phyloP scores from a whole-genome alignment of 2,329 filamentous ascomycete genomes.

The Tricladium varicosporioides region DNA sequence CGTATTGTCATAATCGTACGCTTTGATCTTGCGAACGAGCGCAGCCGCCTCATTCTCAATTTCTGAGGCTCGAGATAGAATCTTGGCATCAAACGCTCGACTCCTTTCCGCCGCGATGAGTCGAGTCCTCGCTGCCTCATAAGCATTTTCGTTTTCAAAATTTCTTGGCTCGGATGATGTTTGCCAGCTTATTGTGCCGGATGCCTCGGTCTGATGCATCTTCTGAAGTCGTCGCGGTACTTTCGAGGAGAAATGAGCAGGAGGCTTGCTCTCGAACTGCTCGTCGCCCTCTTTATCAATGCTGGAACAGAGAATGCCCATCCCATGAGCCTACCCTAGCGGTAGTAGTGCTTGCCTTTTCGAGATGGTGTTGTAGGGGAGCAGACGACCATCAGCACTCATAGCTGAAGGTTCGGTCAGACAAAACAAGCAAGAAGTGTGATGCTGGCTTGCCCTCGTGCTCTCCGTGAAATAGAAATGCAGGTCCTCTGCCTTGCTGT shows the following conservation, averaged over 20 bases:
- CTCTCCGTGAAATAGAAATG: background rate
- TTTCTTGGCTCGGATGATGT: constrained; percentile 14
- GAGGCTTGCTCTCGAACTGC: constrained; percentile 22
- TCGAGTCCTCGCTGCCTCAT: constrained; percentile 21
- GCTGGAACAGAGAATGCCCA: constrained; percentile 30
- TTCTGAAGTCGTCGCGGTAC: constrained; percentile 25
- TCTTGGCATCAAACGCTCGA: constrained; percentile 31
- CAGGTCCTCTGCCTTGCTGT: background rate
- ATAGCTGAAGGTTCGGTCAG: constrained; percentile 5
- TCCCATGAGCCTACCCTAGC: constrained; percentile 20
- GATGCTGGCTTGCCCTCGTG: constrained; percentile 3
- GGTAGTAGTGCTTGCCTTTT: constrained; percentile 16
- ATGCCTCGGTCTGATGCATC: constrained; percentile 23
- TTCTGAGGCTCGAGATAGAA: constrained; percentile 20
- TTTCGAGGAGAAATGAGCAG: constrained; percentile 15
- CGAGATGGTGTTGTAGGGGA: background rate
- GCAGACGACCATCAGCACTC: constrained; percentile 1
- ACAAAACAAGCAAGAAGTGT: background rate
- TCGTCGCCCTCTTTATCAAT: constrained; percentile 31
- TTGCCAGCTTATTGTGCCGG: constrained; percentile 16
- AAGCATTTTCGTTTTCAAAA: constrained; percentile 21
- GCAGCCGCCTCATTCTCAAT: constrained; percentile 29
- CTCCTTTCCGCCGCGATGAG: constrained; percentile 27
- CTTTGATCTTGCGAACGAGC: constrained; percentile 30
- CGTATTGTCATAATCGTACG: constrained; percentile 28